Base-by-base conservation (phyloP, 306 rosid species). In the Glycine latifolia region DNA sequence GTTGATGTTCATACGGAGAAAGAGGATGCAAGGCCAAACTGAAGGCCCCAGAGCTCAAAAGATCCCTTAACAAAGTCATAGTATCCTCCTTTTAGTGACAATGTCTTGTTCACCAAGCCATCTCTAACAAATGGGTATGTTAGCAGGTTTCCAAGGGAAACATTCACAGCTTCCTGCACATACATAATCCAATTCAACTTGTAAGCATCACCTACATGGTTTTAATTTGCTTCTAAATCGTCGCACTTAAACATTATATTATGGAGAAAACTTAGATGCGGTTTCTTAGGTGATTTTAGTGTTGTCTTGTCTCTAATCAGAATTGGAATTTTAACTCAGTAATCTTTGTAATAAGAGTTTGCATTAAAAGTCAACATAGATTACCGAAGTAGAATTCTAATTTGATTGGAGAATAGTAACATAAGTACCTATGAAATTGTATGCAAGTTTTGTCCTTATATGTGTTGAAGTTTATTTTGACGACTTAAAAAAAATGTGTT, bases 71-170 rank as follows among this genome's bases (percentile, higher is more conserved):
- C 87, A 78, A 95, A 95, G 92, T 95, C 96, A 76, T 95, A 95
- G 87, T 95, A 71, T 49, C 91, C 99, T 15, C 99, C 99, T 85
- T 91, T 91, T 43, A 95, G 75, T 79, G 85, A 88, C 47, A 95
- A 88, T 20, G 98, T 93, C n/a, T 89, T 89, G 83, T 95, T 95
- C 90, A 88, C 91, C 88, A 95, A 84, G 0, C 96, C 98, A 1
- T 93, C 97, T 84, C 99, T 90, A 3, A 95, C 99, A 90, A 90
- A 95, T 69, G 98, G 99, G 69, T 95, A 93, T 71, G 92, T 91
- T n/a, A 95, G 87, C 79, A 95, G 85, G 88, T 93, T 91, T 75
- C 96, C 99, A 59, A 95, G 89, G 0, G 98, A 93, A 37, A 66
- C 83, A 78, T 88, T 92, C 90, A 95, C 99, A 3, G 98, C 94